Conservation (phyloP, 2,329 filamentous ascomycete species). For the Chaetomiaceae sp. region DNA sequence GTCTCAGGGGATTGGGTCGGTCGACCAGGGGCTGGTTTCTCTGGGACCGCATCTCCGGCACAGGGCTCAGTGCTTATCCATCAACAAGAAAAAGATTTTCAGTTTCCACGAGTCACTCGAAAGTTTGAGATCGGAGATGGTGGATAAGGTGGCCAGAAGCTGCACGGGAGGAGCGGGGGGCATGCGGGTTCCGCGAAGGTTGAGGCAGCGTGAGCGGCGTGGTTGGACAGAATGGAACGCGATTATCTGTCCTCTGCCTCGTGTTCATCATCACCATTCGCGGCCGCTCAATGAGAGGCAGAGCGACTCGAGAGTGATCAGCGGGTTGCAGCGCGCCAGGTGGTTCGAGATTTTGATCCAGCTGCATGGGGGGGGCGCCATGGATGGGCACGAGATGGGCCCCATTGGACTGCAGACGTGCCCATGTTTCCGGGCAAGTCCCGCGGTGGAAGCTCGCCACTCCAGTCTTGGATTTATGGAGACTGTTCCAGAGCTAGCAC, state of each 20-base stretch:
- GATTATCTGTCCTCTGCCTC: background rate
- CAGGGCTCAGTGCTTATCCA: background rate
- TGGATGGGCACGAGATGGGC: background rate
- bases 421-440: slow-evolving; percentile 5
- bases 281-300: slow-evolving; percentile 1
- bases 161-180: background rate
- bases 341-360: slow-evolving; percentile 4
- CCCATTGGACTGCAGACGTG: slow-evolving; percentile 2
- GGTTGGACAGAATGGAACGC: background rate
- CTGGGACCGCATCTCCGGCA: slow-evolving; percentile 2
- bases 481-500: slow-evolving; percentile 9
- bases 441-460: slow-evolving; percentile 12
- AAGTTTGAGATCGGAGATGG: background rate
- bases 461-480: slow-evolving; percentile 1
- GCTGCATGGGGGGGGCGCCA: background rate
- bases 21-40: background rate
- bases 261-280: background rate
- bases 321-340: background rate
- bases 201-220: background rate
- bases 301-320: background rate
- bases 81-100: background rate
- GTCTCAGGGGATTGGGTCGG: background rate
- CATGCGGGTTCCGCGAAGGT: background rate
- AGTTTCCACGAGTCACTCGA: slow-evolving; percentile 8
- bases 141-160: background rate